Evolutionary conservation across 2,329 filamentous ascomycete species (phyloP).

Genomic region (Cytospora leucostoma): DNA sequence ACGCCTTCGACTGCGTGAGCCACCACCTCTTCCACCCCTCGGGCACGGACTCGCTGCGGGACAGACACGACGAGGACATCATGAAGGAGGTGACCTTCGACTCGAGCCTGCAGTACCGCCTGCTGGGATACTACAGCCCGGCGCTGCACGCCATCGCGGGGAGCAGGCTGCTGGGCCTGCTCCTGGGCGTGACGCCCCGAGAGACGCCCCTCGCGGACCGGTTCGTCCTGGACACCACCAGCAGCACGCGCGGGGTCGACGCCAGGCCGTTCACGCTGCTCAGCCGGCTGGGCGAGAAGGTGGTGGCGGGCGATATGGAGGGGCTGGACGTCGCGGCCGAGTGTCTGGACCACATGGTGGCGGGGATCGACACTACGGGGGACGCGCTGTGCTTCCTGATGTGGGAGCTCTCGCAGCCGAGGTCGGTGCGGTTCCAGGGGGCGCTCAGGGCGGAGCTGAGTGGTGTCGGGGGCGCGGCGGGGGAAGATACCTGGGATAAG

Average conservation of each 20-base stretch:
- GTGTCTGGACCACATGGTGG: conserved; percentile 71
- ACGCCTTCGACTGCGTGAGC: conserved; percentile 69
- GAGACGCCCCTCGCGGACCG: conserved; percentile 59
- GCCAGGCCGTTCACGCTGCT: conserved; percentile 59
- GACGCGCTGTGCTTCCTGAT: conserved; percentile 71
- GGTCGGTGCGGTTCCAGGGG: conserved; percentile 52
- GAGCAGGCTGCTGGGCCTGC: conserved; percentile 46
- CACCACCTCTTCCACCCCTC: conserved; percentile 70
- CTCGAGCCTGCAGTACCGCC: conserved; percentile 65
- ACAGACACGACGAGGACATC: conserved; percentile 59
- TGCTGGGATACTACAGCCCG: conserved; percentile 60
- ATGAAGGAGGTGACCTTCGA: conserved; percentile 71
- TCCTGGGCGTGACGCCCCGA: conserved; percentile 51
- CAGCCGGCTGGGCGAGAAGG: conserved; percentile 57
- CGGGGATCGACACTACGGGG: conserved; percentile 71
- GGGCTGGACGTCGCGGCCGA: conserved; percentile 63
- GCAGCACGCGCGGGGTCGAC: conserved; percentile 45
- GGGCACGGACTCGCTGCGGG: conserved; percentile 61
- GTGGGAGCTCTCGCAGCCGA: conserved; percentile 67
- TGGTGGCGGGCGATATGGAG: conserved; percentile 45
- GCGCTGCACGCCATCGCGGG: conserved; percentile 49
- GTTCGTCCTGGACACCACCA: conserved; percentile 58
- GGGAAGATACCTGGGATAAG: conserved; percentile 47
- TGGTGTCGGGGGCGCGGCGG: conserved; percentile 16
- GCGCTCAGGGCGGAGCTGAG: conserved; percentile 55